Percentiles rank a stretch among this genome's conserved stretches.
Evolutionary conservation across 164 flowering plant genomes (phyloP).

Genomic region (Vitis amurensis): DNA sequence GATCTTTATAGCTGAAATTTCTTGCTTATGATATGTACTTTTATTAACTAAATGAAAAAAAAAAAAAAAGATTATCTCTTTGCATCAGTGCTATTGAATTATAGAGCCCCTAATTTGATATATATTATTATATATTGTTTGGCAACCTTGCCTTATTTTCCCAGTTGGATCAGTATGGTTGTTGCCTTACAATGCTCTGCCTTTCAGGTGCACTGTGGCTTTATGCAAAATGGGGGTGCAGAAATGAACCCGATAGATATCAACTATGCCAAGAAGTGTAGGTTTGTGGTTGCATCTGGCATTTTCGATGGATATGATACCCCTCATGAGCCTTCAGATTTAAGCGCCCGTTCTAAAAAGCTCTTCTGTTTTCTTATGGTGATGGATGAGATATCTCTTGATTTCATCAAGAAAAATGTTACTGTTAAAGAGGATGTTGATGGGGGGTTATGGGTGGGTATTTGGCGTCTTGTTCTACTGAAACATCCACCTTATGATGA

Average conservation of each 20-base stretch:
- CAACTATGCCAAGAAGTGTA: slow-evolving; percentile 72
- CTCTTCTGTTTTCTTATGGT: slow-evolving; percentile 98
- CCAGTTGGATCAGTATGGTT: slow-evolving; percentile 1
- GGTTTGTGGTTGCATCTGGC: slow-evolving; percentile 93
- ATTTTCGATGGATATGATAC: slow-evolving; percentile 97
- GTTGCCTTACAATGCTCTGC: not conserved
- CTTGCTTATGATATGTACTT: too few species aligned
- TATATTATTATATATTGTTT: too few species aligned
- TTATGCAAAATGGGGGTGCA: slow-evolving; percentile 83
- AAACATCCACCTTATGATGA: slow-evolving; percentile 90
- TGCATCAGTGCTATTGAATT: too few species aligned
- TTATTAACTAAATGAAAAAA: too few species aligned
- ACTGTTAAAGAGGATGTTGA: slow-evolving; percentile 59
- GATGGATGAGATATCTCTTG: slow-evolving; percentile 79
- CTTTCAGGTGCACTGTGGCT: slow-evolving; percentile 93
- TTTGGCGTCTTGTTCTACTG: slow-evolving; percentile 83
- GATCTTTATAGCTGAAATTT: not conserved
- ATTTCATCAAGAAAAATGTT: slow-evolving; percentile 67
- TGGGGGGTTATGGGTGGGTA: slow-evolving; percentile 89
- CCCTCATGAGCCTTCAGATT: slow-evolving; percentile 92
- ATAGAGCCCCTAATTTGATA: too few species aligned
- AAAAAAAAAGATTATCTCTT: too few species aligned
- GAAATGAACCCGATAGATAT: slow-evolving; percentile 72
- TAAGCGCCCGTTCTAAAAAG: slow-evolving; percentile 69
- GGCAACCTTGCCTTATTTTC: not conserved